These are phyloP conservation scores for Russula ochroleuca DNA, from an alignment of 768 basidiomycete species.

Conservation along the genomic window DNA sequence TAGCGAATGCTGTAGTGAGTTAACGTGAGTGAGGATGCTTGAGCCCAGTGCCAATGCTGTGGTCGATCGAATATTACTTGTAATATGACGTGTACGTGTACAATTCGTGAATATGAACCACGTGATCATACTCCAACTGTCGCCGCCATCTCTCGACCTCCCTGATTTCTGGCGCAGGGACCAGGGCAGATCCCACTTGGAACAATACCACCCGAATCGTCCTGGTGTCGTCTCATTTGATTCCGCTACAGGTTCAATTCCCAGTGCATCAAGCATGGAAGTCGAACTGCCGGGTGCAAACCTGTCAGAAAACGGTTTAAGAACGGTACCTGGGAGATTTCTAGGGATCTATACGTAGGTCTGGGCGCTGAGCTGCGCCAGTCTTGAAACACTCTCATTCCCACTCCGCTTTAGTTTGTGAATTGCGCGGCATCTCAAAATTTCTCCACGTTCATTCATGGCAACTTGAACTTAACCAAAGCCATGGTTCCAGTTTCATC, in stretches of 20 bases:
- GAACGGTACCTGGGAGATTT: neutral
- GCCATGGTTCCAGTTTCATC: neutral
- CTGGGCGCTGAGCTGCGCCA: neutral
- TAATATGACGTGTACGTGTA: too few species aligned
- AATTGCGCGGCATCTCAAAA: neutral
- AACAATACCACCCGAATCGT: neutral
- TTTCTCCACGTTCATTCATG: neutral
- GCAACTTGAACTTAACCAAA: neutral
- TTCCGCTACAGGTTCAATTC: neutral
- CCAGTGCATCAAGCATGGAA: neutral
- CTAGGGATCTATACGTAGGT: neutral
- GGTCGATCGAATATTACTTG: neutral
- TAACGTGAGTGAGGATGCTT: neutral
- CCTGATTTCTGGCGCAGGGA: neutral
- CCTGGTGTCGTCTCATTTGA: neutral
- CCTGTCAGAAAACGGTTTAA: neutral
- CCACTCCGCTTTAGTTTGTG: neutral
- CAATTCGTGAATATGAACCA: neutral
- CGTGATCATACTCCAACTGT: neutral
- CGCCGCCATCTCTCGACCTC: neutral
- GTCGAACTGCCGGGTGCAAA: neutral
- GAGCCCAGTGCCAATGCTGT: neutral
- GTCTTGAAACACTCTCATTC: neutral
- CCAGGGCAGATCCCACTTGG: neutral
- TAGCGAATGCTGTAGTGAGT: neutral